Evolutionary conservation across 2,329 filamentous ascomycete genomes (phyloP), one percentile per base, ranked within the genome.

Genomic region (Colletotrichum aenigma): DNA sequence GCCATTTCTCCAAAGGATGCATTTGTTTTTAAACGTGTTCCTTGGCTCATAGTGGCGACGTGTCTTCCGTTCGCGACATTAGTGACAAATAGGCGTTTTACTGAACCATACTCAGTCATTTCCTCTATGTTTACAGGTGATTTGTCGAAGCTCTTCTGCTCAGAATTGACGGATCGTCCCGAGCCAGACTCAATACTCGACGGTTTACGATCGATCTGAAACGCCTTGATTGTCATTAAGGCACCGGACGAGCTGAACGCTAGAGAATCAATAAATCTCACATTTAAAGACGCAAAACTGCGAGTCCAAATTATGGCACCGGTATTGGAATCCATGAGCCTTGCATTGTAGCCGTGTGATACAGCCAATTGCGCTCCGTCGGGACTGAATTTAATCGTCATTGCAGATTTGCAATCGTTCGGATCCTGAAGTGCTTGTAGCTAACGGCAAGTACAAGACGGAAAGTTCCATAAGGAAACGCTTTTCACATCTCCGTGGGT

Each of bases 381-480:
- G 5, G 38, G 38, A 0, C 18, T n/a, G 38, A 48, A 21, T n/a
- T 1, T 0, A 4, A 48, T 7, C 9, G 5, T 48, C 18, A 12
- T 48, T 1, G 4, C 3, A 48, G 18, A 12, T 3, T 1, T 0
- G 18, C 18, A n/a, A 48, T n/a, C 5, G 2, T 6, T 0, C 1
- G 38, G 18, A 12, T 10, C 18, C 38, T 12, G 38, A 4, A 48
- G 0, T 2, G 18, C 9, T n/a, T n/a, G 18, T 1, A 2, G 1
- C 38, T 18, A 48, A 1, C 18, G 18, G 38, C 9, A 1, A 12
- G 38, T n/a, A 9, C 18, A 48, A 4, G 18, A 4, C 0, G 18
- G 9, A n/a, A 48, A 12, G 0, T 12, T 48, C 38, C 38, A 48
- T 0, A n/a, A 3, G 9, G 18, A 48, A n/a, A 48, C 38, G 6